Evolutionary conservation across 306 rosid species (phyloP).

Genomic region (Fragaria nilgerrensis): DNA sequence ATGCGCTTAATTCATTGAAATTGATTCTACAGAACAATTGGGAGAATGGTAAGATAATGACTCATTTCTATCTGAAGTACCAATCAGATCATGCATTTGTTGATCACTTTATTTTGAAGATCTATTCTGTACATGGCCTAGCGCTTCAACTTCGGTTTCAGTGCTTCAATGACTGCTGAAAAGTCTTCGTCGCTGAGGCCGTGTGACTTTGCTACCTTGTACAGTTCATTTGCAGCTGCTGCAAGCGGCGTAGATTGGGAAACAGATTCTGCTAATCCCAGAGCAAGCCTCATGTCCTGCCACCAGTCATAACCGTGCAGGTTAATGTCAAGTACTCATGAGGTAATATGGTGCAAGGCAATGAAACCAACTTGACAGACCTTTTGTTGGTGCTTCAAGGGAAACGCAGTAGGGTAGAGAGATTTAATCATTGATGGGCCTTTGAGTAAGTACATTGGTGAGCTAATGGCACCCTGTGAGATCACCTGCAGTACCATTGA

Average conservation of each 20-base stretch:
- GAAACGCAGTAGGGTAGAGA: conserved; percentile 79
- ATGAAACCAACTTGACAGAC: conserved; percentile 35
- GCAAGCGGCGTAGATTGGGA: conserved; percentile 87
- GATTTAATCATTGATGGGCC: conserved; percentile 95
- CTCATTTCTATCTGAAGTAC: neutral
- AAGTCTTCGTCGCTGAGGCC: conserved; percentile 89
- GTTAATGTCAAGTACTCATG: neutral
- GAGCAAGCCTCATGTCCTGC: conserved; percentile 94
- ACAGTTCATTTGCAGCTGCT: conserved; percentile 89
- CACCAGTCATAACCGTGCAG: conserved; percentile 20
- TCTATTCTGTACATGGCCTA: conserved; percentile 13
- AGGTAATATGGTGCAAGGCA: neutral
- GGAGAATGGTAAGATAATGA: neutral
- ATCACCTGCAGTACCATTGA: conserved; percentile 56
- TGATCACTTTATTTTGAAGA: neutral
- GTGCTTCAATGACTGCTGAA: conserved; percentile 92
- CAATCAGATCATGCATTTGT: neutral
- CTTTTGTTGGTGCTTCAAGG: conserved; percentile 97
- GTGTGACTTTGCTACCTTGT: conserved; percentile 83
- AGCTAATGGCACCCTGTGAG: conserved; percentile 93
- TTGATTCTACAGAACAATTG: neutral
- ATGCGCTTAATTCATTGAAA: neutral
- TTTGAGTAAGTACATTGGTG: conserved; percentile 84
- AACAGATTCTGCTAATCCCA: conserved; percentile 88
- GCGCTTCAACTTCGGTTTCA: conserved; percentile 63